phyloP scores from a whole-genome alignment of 495 filamentous ascomycete genomes.

The Peziza echinospora region DNA sequence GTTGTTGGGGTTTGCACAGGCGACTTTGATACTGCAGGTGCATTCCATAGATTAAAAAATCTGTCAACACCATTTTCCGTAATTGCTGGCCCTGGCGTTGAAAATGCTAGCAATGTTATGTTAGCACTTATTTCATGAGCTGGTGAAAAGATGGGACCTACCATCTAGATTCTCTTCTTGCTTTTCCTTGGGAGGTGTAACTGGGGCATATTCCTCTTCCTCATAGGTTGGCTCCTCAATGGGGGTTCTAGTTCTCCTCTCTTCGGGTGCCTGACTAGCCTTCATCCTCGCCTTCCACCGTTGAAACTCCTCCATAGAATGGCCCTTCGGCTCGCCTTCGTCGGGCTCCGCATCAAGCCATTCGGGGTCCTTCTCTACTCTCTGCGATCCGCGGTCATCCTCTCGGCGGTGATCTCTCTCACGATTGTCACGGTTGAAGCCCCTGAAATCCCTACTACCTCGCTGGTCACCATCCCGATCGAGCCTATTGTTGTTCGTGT shows the following conservation, averaged over 20 bases:
- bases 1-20: conserved; percentile 15
- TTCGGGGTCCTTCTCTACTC: conserved; percentile 60
- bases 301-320: conserved; percentile 58
- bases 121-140: too few species aligned
- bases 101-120: too few species aligned
- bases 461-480: not conserved
- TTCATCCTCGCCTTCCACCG: conserved; percentile 91
- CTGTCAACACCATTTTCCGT: conserved; percentile 50
- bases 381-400: conserved; percentile 16
- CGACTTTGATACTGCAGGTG: conserved; percentile 23
- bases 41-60: conserved; percentile 54
- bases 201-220: not conserved
- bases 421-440: conserved; percentile 4
- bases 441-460: conserved; percentile 23
- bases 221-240: not conserved
- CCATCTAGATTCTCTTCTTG: conserved; percentile 31
- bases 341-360: conserved; percentile 56
- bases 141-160: too few species aligned
- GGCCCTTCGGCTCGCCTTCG: conserved; percentile 46
- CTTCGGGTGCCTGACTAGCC: conserved; percentile 28
- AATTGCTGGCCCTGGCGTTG: conserved; percentile 21
- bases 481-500: not conserved
- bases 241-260: not conserved
- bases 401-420: conserved; percentile 13
- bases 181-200: not conserved